phyloP scores from a whole-genome alignment of 768 basidiomycete genomes.

The Pluteus cervinus region DNA sequence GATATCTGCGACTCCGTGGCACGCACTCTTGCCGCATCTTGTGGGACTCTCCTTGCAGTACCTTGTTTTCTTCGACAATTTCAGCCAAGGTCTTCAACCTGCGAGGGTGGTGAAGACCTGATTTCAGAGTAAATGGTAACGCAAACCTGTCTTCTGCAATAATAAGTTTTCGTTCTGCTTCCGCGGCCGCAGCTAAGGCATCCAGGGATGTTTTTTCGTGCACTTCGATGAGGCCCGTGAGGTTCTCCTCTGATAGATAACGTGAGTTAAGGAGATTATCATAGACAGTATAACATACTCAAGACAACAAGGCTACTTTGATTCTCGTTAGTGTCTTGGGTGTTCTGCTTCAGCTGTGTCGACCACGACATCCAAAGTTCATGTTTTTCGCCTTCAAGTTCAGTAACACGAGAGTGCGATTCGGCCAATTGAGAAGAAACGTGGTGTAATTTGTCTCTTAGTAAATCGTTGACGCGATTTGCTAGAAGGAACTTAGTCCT shows the following conservation, averaged over 20 bases:
- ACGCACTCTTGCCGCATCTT: slow-evolving; percentile 1
- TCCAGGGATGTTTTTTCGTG: slow-evolving; percentile 24
- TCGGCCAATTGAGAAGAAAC: slow-evolving; percentile 27
- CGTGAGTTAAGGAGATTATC: neutral
- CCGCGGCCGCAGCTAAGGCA: slow-evolving; percentile 15
- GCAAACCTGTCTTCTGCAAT: slow-evolving; percentile 14
- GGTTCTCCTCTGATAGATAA: slow-evolving; percentile 14
- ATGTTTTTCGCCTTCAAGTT: slow-evolving; percentile 29
- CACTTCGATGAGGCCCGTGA: slow-evolving; percentile 16
- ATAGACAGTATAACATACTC: slow-evolving; percentile 7
- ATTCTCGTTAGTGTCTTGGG: slow-evolving; percentile 12
- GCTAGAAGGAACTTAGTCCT: too few species aligned
- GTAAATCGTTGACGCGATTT: slow-evolving; percentile 30
- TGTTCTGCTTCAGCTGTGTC: slow-evolving; percentile 4
- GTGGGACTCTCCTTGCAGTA: neutral
- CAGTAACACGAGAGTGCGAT: slow-evolving; percentile 22
- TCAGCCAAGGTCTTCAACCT: slow-evolving; percentile 10
- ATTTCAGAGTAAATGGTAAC: neutral
- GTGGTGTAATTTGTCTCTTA: slow-evolving; percentile 31
- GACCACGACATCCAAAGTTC: slow-evolving; percentile 15
- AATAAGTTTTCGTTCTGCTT: slow-evolving; percentile 14
- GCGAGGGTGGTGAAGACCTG: neutral
- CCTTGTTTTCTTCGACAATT: neutral
- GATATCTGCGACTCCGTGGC: too few species aligned
- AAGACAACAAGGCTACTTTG: slow-evolving; percentile 5